Conservation (phyloP, 2,329 filamentous ascomycete species). For the Penicillium vulpinum region DNA sequence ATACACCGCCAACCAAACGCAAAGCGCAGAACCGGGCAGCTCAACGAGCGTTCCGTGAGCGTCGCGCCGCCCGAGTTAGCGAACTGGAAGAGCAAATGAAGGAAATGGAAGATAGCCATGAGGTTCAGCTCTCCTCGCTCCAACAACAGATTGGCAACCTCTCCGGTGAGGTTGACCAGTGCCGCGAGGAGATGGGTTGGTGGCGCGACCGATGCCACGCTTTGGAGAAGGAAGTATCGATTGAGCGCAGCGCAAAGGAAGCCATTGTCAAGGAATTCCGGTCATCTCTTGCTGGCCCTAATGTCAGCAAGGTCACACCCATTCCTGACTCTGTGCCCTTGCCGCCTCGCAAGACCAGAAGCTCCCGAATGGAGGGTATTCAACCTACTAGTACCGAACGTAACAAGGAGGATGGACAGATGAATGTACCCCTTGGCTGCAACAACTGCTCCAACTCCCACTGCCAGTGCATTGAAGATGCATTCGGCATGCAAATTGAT, state of each 20-base stretch:
- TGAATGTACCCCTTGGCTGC: constrained; percentile 58
- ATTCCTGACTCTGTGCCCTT: constrained; percentile 43
- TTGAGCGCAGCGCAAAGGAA: constrained; percentile 46
- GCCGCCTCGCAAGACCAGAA: constrained; percentile 31
- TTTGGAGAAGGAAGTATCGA: constrained; percentile 62
- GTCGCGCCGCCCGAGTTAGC: constrained; percentile 79
- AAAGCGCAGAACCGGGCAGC: constrained; percentile 93
- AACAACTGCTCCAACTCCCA: constrained; percentile 63
- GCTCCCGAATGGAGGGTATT: constrained; percentile 23
- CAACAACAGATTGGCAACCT: constrained; percentile 57
- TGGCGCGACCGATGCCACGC: constrained; percentile 58
- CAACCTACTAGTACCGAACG: constrained; percentile 14
- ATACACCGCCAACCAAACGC: constrained; percentile 87
- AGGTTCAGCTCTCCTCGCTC: constrained; percentile 51
- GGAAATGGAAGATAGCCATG: constrained; percentile 49
- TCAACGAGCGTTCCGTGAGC: constrained; percentile 85
- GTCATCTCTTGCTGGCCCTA: constrained; percentile 28
- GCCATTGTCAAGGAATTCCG: constrained; percentile 45
- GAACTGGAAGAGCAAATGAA: constrained; percentile 59
- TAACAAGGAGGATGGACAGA: constrained; percentile 23
- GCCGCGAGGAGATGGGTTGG: constrained; percentile 53
- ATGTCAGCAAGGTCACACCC: constrained; percentile 15
- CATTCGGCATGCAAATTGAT: constrained; percentile 50
- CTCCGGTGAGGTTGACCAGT: constrained; percentile 66
- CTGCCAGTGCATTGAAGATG: constrained; percentile 63